phyloP scores from a whole-genome alignment of 73 alveolate genomes.

The Paramecium biaurelia region DNA sequence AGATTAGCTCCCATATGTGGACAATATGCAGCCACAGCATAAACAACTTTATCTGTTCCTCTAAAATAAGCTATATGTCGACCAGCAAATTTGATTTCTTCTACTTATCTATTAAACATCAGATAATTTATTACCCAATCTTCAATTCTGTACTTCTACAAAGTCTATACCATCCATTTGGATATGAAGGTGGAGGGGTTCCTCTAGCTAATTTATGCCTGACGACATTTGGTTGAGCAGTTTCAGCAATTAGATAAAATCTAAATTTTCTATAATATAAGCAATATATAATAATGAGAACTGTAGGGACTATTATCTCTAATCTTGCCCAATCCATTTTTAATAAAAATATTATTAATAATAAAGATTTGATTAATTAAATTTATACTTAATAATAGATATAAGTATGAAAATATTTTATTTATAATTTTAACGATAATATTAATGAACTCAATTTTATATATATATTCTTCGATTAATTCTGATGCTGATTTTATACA shows the following conservation, averaged over 20 bases:
- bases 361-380: neutral
- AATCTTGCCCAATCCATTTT: neutral
- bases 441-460: neutral
- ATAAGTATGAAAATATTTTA: neutral
- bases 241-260: neutral
- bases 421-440: neutral
- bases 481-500: neutral
- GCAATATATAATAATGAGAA: neutral
- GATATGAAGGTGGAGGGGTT: slow-evolving; percentile 37
- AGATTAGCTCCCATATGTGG: slow-evolving; percentile 73
- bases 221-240: neutral
- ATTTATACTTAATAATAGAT: neutral
- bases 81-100: slow-evolving; percentile 52
- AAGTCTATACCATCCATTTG: slow-evolving; percentile 45
- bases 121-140: neutral
- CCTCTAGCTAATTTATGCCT: slow-evolving; percentile 29
- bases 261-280: neutral
- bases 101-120: neutral
- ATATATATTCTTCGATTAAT: neutral
- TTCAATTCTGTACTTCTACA: neutral
- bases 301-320: neutral
- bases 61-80: slow-evolving; percentile 63
- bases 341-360: neutral
- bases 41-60: slow-evolving; percentile 64
- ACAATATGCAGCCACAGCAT: slow-evolving; percentile 71